These are phyloP conservation scores for Chamaecrista fasciculata DNA, from an alignment of 306 rosid species.

Conservation along the genomic window DNA sequence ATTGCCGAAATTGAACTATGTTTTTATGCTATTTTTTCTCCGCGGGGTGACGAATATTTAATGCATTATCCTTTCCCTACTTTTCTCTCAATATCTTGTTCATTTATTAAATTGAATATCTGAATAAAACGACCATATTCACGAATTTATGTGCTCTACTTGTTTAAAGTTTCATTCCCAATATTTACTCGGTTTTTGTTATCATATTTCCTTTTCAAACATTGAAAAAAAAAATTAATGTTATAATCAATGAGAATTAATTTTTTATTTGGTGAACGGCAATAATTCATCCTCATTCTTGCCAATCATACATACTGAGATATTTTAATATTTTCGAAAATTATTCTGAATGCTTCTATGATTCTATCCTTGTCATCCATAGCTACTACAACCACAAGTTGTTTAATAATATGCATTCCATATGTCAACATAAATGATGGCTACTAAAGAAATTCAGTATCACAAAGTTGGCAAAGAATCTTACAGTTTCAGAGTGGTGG, in stretches of 20 bases:
- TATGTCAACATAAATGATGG: not conserved
- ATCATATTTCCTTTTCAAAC: not conserved
- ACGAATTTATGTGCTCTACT: not conserved
- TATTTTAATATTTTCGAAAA: not conserved
- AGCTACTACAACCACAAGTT: conserved; percentile 11
- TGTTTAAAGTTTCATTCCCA: not conserved
- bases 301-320: not conserved
- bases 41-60: not conserved
- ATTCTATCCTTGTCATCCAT: not conserved
- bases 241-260: too few species aligned
- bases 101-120: not conserved
- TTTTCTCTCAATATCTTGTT: conserved; percentile 4
- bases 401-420: not conserved
- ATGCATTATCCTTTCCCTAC: not conserved
- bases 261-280: too few species aligned
- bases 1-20: not conserved
- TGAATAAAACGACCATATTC: not conserved
- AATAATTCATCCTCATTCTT: conserved; percentile 23
- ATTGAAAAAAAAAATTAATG: too few species aligned
- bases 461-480: conserved; percentile 39
- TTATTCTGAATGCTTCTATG: too few species aligned
- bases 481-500: conserved; percentile 74
- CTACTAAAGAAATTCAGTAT: conserved; percentile 14
- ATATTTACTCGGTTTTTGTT: not conserved
- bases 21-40: not conserved